Conservation (phyloP, 2,329 filamentous ascomycete genomes). For the Grosmannia serpens region DNA sequence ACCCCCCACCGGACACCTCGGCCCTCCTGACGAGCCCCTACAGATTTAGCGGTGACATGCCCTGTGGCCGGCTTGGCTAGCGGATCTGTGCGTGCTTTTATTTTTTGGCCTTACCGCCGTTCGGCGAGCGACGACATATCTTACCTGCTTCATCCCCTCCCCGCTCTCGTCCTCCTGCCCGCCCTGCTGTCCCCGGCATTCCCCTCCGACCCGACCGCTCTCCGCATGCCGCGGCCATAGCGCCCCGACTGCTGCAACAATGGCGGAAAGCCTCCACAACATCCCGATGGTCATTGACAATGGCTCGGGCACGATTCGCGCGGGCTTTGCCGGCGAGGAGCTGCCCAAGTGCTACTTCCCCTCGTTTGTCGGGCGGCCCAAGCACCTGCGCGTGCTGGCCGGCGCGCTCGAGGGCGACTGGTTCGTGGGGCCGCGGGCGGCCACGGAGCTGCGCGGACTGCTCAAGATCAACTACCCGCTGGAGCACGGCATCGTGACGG, state of each 20-base stretch:
- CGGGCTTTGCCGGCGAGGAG: conserved; percentile 93
- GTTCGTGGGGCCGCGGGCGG: conserved; percentile 84
- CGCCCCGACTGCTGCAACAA: conserved; percentile 15
- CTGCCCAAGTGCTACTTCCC: conserved; percentile 95
- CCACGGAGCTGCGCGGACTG: conserved; percentile 79
- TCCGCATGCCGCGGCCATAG: not conserved
- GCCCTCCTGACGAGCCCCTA: not conserved
- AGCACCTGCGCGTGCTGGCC: conserved; percentile 90
- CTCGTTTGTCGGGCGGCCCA: conserved; percentile 91
- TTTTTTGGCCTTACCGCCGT: not conserved
- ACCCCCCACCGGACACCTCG: not conserved
- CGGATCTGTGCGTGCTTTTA: not conserved
- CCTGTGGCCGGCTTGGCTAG: conserved; percentile 8
- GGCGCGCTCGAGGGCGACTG: conserved; percentile 92
- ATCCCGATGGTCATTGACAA: conserved; percentile 98
- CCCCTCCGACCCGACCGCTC: not conserved
- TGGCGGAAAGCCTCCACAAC: conserved; percentile 71
- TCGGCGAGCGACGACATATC: not conserved
- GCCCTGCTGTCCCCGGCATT: too few relatives aligned
- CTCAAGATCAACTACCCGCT: conserved; percentile 93
- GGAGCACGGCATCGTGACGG: conserved; percentile 95
- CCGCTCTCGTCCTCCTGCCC: not conserved
- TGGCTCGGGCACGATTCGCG: conserved; percentile 92
- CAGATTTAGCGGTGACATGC: conserved; percentile 2
- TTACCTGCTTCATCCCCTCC: not conserved